These are phyloP conservation scores for Phytophthora foliorum DNA, from an alignment of 352 stramenopile genomes.

Conservation along the genomic window DNA sequence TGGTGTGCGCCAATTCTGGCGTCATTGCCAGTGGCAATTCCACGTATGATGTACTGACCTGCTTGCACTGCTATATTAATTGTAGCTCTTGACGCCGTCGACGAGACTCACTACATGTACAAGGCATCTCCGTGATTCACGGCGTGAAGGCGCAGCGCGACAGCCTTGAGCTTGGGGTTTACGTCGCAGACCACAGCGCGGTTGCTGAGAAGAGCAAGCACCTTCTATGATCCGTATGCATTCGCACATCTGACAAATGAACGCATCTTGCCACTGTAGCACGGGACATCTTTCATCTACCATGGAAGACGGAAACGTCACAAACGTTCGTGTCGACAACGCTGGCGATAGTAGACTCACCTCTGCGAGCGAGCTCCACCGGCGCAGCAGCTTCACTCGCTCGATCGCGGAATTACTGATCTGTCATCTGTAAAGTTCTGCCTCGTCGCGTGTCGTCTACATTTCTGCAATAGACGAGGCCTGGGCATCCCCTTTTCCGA, in stretches of 20 bases:
- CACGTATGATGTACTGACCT: no score
- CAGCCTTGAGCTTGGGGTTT: constrained; percentile 2
- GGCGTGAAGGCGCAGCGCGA: not conserved
- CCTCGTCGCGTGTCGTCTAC: constrained; percentile 31
- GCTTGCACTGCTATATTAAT: no score
- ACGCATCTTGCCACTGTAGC: no score
- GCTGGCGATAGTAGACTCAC: not conserved
- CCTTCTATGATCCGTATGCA: constrained; percentile 24
- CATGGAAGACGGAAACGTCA: not conserved
- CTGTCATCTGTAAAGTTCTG: constrained; percentile 3
- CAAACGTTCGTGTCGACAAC: not conserved
- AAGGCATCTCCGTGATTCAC: no score
- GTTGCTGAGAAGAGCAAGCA: constrained; percentile 16
- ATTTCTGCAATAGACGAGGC: constrained; percentile 20
- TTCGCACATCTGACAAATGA: not conserved
- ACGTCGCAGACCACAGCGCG: constrained; percentile 6
- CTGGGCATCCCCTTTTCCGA: constrained; percentile 12
- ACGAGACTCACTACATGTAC: no score
- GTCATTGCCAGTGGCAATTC: no score
- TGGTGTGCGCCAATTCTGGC: no score
- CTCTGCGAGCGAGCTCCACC: not conserved
- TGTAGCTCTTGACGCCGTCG: no score
- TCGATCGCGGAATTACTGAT: not conserved
- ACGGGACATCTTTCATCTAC: no score
- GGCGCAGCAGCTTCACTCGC: not conserved